These are phyloP conservation scores for Aphanomyces euteiches DNA, from an alignment of 352 stramenopile genomes.

Conservation along the genomic window DNA sequence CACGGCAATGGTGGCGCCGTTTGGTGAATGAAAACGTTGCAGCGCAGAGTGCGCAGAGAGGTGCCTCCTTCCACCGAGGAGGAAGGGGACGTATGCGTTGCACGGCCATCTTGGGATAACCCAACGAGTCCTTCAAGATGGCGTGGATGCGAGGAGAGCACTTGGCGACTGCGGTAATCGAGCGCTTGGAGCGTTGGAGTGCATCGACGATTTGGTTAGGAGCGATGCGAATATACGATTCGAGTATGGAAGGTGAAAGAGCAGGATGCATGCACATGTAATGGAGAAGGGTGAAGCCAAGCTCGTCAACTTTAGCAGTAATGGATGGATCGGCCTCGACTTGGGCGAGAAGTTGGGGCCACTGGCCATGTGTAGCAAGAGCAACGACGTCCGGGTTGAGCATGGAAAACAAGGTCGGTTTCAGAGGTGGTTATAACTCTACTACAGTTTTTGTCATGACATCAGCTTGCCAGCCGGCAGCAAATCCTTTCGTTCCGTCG, in stretches of 20 bases:
- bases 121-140: background rate
- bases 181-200: background rate
- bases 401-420: background rate
- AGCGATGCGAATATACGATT: background rate
- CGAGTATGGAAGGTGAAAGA: background rate
- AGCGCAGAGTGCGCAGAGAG: conserved; percentile 4
- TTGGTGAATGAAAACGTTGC: conserved; percentile 2
- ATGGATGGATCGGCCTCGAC: background rate
- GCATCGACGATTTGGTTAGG: background rate
- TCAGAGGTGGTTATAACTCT: background rate
- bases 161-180: background rate
- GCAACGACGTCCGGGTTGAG: background rate
- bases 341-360: background rate
- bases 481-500: conserved; percentile 68
- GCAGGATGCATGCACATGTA: conserved; percentile 18
- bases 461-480: conserved; percentile 43
- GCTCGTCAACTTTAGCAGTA: background rate
- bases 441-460: background rate
- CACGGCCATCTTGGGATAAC: conserved; percentile 3
- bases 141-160: background rate
- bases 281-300: conserved; percentile 7
- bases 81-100: background rate
- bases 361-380: background rate
- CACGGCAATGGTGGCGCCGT: conserved; percentile 24
- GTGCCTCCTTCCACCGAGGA: conserved; percentile 16